Percentiles rank a stretch among this genome's conserved stretches.
These are phyloP conservation scores for Cronartium quercuum DNA, from an alignment of 1,284 basidiomycete species.

Conservation along the genomic window DNA sequence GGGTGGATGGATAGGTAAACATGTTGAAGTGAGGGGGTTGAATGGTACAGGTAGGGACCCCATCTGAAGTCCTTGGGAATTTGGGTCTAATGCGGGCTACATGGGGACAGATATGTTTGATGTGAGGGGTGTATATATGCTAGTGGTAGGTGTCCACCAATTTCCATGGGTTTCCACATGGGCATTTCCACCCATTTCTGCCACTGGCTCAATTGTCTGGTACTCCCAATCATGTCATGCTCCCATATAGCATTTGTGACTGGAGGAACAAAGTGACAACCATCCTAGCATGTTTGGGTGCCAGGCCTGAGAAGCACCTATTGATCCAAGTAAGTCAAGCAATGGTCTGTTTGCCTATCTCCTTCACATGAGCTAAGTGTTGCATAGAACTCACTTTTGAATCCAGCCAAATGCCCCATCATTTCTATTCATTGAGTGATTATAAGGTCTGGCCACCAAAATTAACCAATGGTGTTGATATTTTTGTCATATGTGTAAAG, in stretches of 20 bases:
- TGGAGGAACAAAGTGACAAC: background rate
- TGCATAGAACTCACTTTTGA: background rate
- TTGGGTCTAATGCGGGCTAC: no score
- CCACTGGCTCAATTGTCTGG: no score
- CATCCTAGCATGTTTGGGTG: no score
- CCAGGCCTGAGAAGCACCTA: background rate
- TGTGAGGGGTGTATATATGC: no score
- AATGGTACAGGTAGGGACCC: no score
- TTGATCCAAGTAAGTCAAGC: background rate
- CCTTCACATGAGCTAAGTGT: background rate
- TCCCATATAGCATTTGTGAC: background rate
- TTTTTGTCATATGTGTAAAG: background rate
- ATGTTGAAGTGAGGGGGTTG: no score
- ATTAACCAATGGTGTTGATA: background rate
- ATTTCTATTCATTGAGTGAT: background rate
- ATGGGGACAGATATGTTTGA: no score
- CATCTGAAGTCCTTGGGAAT: no score
- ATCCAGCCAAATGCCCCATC: background rate
- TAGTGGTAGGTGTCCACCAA: no score
- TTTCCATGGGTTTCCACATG: no score
- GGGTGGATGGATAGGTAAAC: no score
- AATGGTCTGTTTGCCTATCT: background rate
- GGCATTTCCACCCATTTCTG: no score
- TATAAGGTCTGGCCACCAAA: background rate
- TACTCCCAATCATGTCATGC: background rate